Evolutionary conservation across 345 rosid genomes (phyloP), one percentile per base, ranked within the genome.

Genomic region (Triadica sebifera): DNA sequence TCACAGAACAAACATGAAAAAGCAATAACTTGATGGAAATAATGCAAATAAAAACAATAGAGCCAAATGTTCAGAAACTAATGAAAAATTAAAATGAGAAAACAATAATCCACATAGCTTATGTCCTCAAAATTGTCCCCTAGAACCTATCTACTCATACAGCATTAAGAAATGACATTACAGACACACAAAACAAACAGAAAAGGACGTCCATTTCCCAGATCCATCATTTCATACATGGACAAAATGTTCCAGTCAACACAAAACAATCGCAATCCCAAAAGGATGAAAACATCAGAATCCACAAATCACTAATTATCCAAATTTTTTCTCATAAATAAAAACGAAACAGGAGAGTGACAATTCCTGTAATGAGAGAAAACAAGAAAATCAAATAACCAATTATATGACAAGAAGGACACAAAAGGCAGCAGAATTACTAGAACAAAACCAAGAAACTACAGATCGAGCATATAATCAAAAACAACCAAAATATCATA

Each of bases 211-310:
- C 59, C 24, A 38, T 41, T 53, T 12, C n/a, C 22, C 34, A 69
- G 61, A 69, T 52, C 62, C 62, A 69, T 11, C 24, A 52, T 19
- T 52, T 52, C 13, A 24, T 22, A 37, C 15, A 69, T 13, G 12
- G 38, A 52, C 16, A 52, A 71, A 45, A 38, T 17, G 60, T 4
- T 68, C 72, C 58, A n/a, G 25, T 68, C 55, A 13, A 67, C 38
- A 37, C 13, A 17, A 46, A 65, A 17, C 45, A 47, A 60, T 13
- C n/a, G 20, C 19, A 57, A 57, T 20, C 34, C 4, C 2, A n/a
- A 19, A 57, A 2, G 6, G 0, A 22, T 8, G 3, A 57, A 57
- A 34, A 37, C 39, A 17, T 41, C 8, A 63, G n/a, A 38, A 63
- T 15, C 67, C 47, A 39, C 67, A 17, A 37, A 67, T 4, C 41